Evolutionary conservation across 2,329 filamentous ascomycete genomes (phyloP), one percentile per base, ranked within the genome.

Genomic region (Sordariomycetes sp.): DNA sequence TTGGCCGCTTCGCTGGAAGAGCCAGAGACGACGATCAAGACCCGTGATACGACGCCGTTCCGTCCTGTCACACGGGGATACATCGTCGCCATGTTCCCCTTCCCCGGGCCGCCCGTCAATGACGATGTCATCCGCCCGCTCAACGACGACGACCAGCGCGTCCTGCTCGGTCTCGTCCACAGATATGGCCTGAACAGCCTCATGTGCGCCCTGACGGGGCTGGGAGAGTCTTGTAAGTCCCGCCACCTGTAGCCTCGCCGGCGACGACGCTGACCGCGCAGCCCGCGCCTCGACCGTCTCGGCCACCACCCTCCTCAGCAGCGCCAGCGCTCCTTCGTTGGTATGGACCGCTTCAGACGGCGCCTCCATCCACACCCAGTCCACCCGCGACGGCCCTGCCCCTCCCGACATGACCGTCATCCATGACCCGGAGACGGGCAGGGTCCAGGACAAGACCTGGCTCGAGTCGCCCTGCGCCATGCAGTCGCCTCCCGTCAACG

Each of bases 311-410:
- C 45, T 63, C 15, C 50, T 61, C 38, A 64, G 59, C 48, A 59
- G 51, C 39, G 48, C 54, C 15, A 61, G 55, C 41, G 59, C 55
- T 6, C 58, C 61, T 6, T 63, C 61, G 6, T 45, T 63, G 34
- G 55, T 54, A 14, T 64, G 58, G 57, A 61, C 58, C 36, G 56
- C 50, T 33, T 63, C 60, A 7, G 58, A 63, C 33, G 56, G 52
- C 23, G 58, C 52, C 3, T 63, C 59, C 18, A 52, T 63, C 35
- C 48, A 55, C 36, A 61, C 59, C 4, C 53, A 58, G 35, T 57
- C 54, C 23, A 58, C 54, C 10, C 61, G 57, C 55, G 53, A 52
- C 30, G 46, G 47, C 27, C 8, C 11, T 19, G 56, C 58, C 41
- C 50, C 21, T 30, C 25, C 26, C 5, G 58, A 60, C 23, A 42